Conservation (phyloP, 352 stramenopile genomes). For the Pythium phragmiticola region DNA sequence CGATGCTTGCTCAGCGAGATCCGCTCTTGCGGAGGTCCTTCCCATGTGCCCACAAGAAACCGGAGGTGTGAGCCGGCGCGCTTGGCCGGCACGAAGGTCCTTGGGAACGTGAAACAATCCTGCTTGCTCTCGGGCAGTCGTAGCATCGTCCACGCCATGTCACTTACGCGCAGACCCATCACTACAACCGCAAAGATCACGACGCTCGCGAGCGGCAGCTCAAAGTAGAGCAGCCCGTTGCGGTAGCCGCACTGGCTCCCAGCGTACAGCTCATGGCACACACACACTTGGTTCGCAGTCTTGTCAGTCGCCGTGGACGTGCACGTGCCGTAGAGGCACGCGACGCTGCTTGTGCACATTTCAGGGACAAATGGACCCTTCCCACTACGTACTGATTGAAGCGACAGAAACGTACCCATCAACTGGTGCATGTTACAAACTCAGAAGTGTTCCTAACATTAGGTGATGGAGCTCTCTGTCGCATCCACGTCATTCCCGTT, state of each 20-base stretch:
- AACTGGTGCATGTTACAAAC: slow-evolving; percentile 11
- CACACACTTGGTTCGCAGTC: slow-evolving; percentile 30
- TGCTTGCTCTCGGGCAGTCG: slow-evolving; percentile 33
- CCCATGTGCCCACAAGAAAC: slow-evolving; percentile 40
- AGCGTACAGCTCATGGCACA: slow-evolving; percentile 47
- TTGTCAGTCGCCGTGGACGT: slow-evolving; percentile 19
- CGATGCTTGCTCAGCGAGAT: slow-evolving; percentile 27
- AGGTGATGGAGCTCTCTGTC: slow-evolving; percentile 5
- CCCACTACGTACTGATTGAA: slow-evolving; percentile 2
- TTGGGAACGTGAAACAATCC: slow-evolving; percentile 53
- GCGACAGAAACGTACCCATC: slow-evolving; percentile 12
- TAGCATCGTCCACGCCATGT: slow-evolving; percentile 29
- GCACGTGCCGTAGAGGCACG: slow-evolving; percentile 57
- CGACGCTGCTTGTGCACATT: slow-evolving; percentile 17
- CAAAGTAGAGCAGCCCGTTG: slow-evolving; percentile 42
- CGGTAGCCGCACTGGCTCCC: slow-evolving; percentile 49
- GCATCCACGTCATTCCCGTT: slow-evolving; percentile 14
- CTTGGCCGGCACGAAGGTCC: slow-evolving; percentile 24
- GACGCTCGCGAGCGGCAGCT: slow-evolving; percentile 43
- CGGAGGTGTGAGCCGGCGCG: neutral
- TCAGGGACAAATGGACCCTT: neutral
- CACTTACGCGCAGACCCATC: slow-evolving; percentile 33
- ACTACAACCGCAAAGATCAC: slow-evolving; percentile 40
- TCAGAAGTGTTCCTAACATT: slow-evolving; percentile 4
- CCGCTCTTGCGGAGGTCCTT: slow-evolving; percentile 31